Evolutionary conservation across 805 yeast species (phyloP), one percentile per base, ranked within the genome.

Genomic region (Blastobotrys terrestris): DNA sequence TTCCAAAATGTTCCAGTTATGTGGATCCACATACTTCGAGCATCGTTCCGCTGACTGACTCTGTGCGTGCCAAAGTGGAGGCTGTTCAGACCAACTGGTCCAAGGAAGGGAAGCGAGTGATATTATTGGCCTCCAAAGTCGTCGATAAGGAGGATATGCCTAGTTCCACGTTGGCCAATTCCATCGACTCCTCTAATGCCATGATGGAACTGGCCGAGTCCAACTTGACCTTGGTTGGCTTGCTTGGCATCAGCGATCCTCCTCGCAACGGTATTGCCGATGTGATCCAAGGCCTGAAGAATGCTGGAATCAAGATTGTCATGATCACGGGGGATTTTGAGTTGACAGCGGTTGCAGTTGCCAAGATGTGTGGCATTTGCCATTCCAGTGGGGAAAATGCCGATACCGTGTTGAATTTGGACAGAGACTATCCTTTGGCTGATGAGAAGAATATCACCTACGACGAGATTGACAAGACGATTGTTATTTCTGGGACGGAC

Each of bases 351-450:
- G 65, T 74, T 41, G 70, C 79, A 2, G 77, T 78, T 55, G 79
- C 79, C 2, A 69, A 68, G 41, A 72, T 72, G 53, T 46, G 90
- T 58, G 97, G 97, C 39, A 35, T 50, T 16, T 31, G 44, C 18
- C 15, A 48, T 3, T 19, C 7, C 22, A 13, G 39, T 13, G 15
- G 15, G n/a, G 49, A 16, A 15, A 48, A 49, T 14, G 42, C 44
- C n/a, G 39, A 44, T n/a, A 22, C 48, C 8, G 31, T 49, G 14
- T 21, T 8, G 14, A 42, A 49, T 18, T 15, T 42, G 15, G 46
- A 41, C n/a, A 8, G 26, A 6, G 35, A 39, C 21, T 39, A n/a
- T n/a, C n/a, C n/a, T 26, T 21, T 16, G 39, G 40, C 31, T 26
- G n/a, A 19, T 7, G 45, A 13, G 2, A 19, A 40, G 45, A 42